Conservation (phyloP, 2,329 filamentous ascomycete species). For the Parastagonospora nodorum region DNA sequence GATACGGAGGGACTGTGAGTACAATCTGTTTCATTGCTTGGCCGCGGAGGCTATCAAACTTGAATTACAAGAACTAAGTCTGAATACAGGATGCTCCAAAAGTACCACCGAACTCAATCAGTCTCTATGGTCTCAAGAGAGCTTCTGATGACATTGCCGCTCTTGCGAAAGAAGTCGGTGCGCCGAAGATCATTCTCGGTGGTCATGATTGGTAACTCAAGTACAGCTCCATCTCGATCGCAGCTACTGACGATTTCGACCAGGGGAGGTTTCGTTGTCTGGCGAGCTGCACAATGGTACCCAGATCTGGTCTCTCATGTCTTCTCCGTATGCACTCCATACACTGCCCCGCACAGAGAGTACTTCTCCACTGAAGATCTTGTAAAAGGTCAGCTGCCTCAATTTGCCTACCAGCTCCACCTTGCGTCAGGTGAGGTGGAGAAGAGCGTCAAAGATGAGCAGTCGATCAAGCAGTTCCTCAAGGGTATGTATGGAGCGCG, state of each 20-base stretch:
- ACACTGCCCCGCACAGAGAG: slow-evolving; percentile 57
- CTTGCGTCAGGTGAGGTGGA: slow-evolving; percentile 67
- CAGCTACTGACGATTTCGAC: slow-evolving; percentile 4
- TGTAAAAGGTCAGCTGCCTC: slow-evolving; percentile 63
- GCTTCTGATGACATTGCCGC: slow-evolving; percentile 74
- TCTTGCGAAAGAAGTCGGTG: slow-evolving; percentile 65
- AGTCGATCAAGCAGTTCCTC: slow-evolving; percentile 72
- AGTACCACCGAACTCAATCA: slow-evolving; percentile 64
- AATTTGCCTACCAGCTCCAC: slow-evolving; percentile 85
- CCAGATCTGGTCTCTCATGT: slow-evolving; percentile 74
- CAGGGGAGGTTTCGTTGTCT: slow-evolving; percentile 78
- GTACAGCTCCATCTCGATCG: background rate
- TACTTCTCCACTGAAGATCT: slow-evolving; percentile 65
- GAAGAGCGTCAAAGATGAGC: slow-evolving; percentile 56
- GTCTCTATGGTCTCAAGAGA: slow-evolving; percentile 72
- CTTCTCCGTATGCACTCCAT: slow-evolving; percentile 80
- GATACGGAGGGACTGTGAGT: slow-evolving; percentile 75
- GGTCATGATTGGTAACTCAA: slow-evolving; percentile 77
- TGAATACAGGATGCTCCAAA: slow-evolving; percentile 47
- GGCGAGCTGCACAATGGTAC: slow-evolving; percentile 71
- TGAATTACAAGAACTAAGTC: background rate
- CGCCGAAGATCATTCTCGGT: slow-evolving; percentile 72
- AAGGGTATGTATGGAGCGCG: slow-evolving; percentile 71
- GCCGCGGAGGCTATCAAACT: background rate
- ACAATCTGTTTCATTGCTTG: background rate